phyloP scores from a whole-genome alignment of 2,329 filamentous ascomycete species.

The Colletotrichum spaethianum region DNA sequence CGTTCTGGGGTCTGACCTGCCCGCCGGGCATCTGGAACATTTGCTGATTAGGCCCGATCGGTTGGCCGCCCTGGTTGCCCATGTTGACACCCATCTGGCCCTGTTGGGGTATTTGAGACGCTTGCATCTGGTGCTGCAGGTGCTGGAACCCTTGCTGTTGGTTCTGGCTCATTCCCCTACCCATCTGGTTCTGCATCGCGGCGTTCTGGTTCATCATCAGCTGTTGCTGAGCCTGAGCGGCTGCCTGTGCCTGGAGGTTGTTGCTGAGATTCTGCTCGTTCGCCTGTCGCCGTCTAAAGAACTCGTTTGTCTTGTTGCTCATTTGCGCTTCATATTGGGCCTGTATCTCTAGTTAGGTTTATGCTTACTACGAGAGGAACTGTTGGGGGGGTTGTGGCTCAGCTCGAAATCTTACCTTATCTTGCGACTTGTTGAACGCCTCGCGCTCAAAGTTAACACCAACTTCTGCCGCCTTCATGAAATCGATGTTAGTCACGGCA shows the following conservation, averaged over 20 bases:
- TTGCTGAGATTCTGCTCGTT: constrained; percentile 66
- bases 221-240: constrained; percentile 57
- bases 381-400: constrained; percentile 1
- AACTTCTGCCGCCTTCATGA: constrained; percentile 56
- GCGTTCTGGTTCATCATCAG: constrained; percentile 66
- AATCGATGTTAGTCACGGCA: constrained; percentile 58
- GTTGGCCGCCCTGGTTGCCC: constrained; percentile 51
- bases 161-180: constrained; percentile 64
- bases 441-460: constrained; percentile 65
- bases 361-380: constrained; percentile 30
- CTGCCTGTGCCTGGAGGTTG: constrained; percentile 62
- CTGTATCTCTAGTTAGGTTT: constrained; percentile 49
- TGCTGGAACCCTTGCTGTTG: constrained; percentile 70
- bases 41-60: constrained; percentile 60
- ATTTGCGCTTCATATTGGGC: constrained; percentile 66
- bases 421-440: constrained; percentile 59
- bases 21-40: constrained; percentile 53
- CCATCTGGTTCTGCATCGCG: constrained; percentile 65
- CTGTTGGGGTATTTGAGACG: constrained; percentile 66
- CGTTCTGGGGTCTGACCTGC: constrained; percentile 50
- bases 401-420: constrained; percentile 58
- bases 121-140: constrained; percentile 72
- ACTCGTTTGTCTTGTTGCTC: constrained; percentile 60
- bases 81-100: constrained; percentile 57
- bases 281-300: constrained; percentile 65